Percentiles rank a stretch among this genome's conserved stretches.
phyloP scores from a whole-genome alignment of 1,284 basidiomycete species.

The Grifola frondosa region DNA sequence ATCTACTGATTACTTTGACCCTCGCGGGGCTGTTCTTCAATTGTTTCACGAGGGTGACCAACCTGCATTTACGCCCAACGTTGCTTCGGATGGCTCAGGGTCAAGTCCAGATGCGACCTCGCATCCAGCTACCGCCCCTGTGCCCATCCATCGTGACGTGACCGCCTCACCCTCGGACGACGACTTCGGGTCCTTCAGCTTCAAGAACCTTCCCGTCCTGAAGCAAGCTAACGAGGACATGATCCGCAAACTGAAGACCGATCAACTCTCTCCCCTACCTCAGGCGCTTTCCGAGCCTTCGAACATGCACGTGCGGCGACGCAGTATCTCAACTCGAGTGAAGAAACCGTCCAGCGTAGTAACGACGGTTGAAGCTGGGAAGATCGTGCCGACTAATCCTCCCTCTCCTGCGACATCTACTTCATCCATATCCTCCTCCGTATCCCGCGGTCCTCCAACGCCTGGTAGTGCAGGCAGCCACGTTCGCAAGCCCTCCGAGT shows the following conservation, averaged over 20 bases:
- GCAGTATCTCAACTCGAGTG: constrained; percentile 71
- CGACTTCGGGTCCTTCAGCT: constrained; percentile 97
- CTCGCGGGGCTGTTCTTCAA: constrained; percentile 87
- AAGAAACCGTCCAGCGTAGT: constrained; percentile 79
- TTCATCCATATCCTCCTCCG: constrained; percentile 90
- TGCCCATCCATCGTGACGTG: constrained; percentile 48
- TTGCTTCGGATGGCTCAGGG: constrained; percentile 45
- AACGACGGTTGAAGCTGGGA: constrained; percentile 59
- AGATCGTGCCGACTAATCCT: constrained; percentile 61
- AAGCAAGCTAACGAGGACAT: constrained; percentile 99
- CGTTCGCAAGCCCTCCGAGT: constrained; percentile 81
- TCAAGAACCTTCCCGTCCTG: constrained; percentile 95
- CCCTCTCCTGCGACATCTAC: constrained; percentile 92
- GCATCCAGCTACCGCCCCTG: constrained; percentile 38
- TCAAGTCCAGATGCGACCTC: constrained; percentile 36
- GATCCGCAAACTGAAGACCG: constrained; percentile 90
- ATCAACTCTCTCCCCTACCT: constrained; percentile 70
- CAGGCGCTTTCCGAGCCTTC: constrained; percentile 71
- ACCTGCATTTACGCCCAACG: constrained; percentile 48
- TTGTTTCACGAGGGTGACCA: constrained; percentile 84
- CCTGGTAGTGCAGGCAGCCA: constrained; percentile 64
- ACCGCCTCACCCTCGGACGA: constrained; percentile 61
- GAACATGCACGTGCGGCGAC: constrained; percentile 57
- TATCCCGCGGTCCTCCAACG: constrained; percentile 78
- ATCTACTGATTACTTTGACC: constrained; percentile 99